Base-by-base conservation (phyloP, 2,329 filamentous ascomycete species). In the Beauveria caledonica region DNA sequence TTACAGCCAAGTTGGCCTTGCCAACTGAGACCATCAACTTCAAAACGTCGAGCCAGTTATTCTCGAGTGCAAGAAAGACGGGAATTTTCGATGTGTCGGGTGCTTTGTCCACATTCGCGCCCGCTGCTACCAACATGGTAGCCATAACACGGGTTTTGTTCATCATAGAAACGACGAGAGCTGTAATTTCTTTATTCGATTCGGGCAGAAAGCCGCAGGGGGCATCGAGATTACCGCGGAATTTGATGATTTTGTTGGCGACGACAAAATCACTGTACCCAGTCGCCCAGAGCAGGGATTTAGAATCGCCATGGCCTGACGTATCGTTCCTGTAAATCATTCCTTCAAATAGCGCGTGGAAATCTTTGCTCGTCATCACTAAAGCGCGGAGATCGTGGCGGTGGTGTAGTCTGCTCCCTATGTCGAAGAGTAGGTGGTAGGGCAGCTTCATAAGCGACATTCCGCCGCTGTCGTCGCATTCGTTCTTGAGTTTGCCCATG, bases 191-290 rank as follows among this genome's bases (percentile, higher is more conserved):
- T 10, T 25, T 0, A 1, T 15, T 10, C 15, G 13, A 13, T 27
- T 3, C 2, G 15, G 1, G 2, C 2, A 13, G 21, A 5, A 3
- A 9, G 13, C 8, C 3, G 9, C 3, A 29, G n/a, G 4, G 7
- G 2, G 1, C 1, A 7, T 55, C 10, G 5, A 55, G 39, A 45
- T 33, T 45, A 6, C 52, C 44, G 39, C 52, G 40, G 15, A 33
- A 45, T 0, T 19, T 29, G 23, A 45, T 45, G 7, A 55, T 3
- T 13, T 55, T 55, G 25, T 27, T 19, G 17, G 3, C 25, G n/a
- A 55, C 11, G 6, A 21, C 21, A 17, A 33, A 33, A 40, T 55
- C 8, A n/a, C 10, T 21, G 13, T 3, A 1, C 2, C 1, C 29
- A 2, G 25, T 17, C 3, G 25, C 52, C 25, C 40, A 42, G 13